Percentiles rank a stretch among this genome's conserved stretches.
phyloP scores from a whole-genome alignment of 2,329 filamentous ascomycete genomes.

The Botryotinia globosa region DNA sequence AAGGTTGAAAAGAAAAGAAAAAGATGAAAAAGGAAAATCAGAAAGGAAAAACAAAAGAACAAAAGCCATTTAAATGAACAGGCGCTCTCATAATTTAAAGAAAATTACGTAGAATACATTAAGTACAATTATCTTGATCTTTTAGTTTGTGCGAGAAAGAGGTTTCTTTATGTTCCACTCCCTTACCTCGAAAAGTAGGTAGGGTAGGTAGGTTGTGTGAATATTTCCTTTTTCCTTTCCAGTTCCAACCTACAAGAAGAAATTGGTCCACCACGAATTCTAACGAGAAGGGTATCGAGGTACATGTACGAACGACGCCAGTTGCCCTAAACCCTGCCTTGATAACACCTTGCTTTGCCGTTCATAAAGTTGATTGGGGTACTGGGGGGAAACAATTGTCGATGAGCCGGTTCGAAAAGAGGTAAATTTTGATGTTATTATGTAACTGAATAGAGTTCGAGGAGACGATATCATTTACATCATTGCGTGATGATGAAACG shows the following conservation, averaged over 20 bases:
- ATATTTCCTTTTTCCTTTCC: conserved; percentile 3
- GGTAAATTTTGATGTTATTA: conserved; percentile 12
- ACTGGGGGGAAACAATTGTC: neutral
- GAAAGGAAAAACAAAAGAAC: neutral
- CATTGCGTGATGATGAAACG: conserved; percentile 11
- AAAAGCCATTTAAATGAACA: neutral
- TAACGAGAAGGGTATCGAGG: neutral
- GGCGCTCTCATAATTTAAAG: neutral
- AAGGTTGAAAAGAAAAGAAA: neutral
- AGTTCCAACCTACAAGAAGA: conserved; percentile 10
- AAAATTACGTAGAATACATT: conserved; percentile 36
- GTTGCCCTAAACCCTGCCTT: conserved; percentile 3
- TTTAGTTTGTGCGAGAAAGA: conserved; percentile 5
- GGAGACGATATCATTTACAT: conserved; percentile 19
- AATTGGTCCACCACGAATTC: conserved; percentile 1
- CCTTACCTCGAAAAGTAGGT: neutral
- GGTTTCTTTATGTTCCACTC: conserved; percentile 8
- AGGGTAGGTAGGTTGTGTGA: conserved; percentile 7
- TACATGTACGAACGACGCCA: conserved; percentile 10
- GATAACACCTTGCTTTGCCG: conserved; percentile 12
- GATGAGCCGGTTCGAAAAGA: neutral
- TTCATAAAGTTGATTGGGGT: conserved; percentile 11
- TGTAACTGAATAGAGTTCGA: conserved; percentile 5
- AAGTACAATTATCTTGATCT: conserved; percentile 25
- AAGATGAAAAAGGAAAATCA: neutral